These are phyloP conservation scores for Coleophoma eucalyptorum DNA, from an alignment of 2,329 filamentous ascomycete species.

Conservation along the genomic window DNA sequence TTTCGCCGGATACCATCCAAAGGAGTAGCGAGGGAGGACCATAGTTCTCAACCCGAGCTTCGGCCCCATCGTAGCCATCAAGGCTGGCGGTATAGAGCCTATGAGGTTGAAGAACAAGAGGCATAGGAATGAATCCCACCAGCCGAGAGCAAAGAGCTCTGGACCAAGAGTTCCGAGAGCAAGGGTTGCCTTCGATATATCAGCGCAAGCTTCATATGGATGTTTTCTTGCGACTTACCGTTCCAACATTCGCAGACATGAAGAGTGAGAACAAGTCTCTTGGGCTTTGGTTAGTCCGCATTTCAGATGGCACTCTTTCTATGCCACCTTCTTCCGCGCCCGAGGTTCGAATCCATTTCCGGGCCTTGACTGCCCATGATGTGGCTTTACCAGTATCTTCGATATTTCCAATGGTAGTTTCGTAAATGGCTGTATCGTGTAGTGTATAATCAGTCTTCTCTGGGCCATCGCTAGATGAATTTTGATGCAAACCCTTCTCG, in stretches of 20 bases:
- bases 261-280: neutral
- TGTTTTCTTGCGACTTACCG: neutral
- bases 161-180: neutral
- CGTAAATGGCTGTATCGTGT: neutral
- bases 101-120: constrained; percentile 25
- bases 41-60: constrained; percentile 25
- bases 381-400: neutral
- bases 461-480: neutral
- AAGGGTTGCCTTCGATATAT: neutral
- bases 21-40: constrained; percentile 25
- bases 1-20: constrained; percentile 19
- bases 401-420: neutral
- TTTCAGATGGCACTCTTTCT: neutral
- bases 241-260: constrained; percentile 1
- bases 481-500: neutral
- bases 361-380: neutral
- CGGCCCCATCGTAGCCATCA: constrained; percentile 20
- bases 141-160: constrained; percentile 14
- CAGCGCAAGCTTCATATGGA: neutral
- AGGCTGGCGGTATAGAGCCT: constrained; percentile 18
- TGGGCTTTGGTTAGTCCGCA: constrained; percentile 1
- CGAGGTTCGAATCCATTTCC: constrained; percentile 1
- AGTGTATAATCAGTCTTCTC: neutral
- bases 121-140: constrained; percentile 18
- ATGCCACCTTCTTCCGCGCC: constrained; percentile 1